Evolutionary conservation across 108 stramenopile genomes (phyloP).

Genomic region (Cyclotella baltica): DNA sequence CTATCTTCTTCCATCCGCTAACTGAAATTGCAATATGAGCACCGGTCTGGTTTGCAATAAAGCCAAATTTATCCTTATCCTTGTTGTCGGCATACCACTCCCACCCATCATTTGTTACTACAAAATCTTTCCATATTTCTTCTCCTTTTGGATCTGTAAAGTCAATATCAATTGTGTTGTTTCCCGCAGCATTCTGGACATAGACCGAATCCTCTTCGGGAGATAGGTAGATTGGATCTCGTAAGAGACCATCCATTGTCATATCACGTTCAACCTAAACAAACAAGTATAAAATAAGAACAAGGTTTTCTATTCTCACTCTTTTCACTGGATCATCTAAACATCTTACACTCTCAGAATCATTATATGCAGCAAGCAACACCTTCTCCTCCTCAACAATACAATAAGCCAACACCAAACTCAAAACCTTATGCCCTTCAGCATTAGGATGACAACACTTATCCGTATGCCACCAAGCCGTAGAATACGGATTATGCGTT

Average conservation of each 20-base stretch:
- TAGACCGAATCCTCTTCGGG: conserved; percentile 39
- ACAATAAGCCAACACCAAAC: conserved; percentile 36
- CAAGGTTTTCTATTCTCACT: too few relatives aligned
- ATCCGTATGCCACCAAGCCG: conserved; percentile 33
- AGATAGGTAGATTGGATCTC: conserved; percentile 46
- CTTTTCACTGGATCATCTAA: too few relatives aligned
- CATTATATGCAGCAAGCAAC: not conserved
- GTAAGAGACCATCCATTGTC: conserved; percentile 8
- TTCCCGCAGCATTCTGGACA: conserved; percentile 1
- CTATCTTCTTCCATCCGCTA: conserved; percentile 28
- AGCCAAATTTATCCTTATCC: conserved; percentile 37
- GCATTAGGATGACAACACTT: conserved; percentile 30
- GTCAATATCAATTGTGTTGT: conserved; percentile 7
- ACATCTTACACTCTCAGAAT: not conserved
- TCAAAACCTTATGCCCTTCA: conserved; percentile 31
- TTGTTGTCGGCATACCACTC: conserved; percentile 40
- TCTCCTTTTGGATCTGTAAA: conserved; percentile 34
- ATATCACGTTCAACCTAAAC: conserved; percentile 42
- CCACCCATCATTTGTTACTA: conserved; percentile 29
- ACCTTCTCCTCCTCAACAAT: conserved; percentile 41
- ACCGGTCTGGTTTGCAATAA: conserved; percentile 25
- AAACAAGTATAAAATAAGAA: too few relatives aligned
- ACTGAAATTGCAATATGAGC: conserved; percentile 26
- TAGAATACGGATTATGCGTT: conserved; percentile 16
- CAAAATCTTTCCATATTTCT: conserved; percentile 7